Evolutionary conservation across 169 alveolate genomes (phyloP), one percentile per base, ranked within the genome.

Genomic region (Plasmodium yoelii): DNA sequence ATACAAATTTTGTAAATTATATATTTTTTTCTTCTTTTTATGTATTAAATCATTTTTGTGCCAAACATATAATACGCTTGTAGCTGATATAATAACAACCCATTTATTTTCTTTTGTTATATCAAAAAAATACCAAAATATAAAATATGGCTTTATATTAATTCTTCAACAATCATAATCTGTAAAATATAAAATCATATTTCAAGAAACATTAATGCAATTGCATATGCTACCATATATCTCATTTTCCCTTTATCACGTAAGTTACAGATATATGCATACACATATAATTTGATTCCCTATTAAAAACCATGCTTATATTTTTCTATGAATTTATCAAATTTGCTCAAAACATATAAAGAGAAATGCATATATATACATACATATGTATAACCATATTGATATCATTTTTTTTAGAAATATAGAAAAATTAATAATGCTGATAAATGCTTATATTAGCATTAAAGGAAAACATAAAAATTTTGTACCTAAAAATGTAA

Each of bases 381-480:
- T 10, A 26, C 7, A 63, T 26, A 63, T 65, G 49, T 39, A 64
- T 19, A 42, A 73, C 28, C 26, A 28, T 73, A 7, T 26, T 49
- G 42, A 34, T 34, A 34, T 34, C 4, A 34, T 19, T 49, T 49
- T 69, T 8, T 12, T 46, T 34, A 19, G 57, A 19, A 57, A 13
- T 12, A 51, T 34, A 13, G 72, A 7, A 61, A 65, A 65, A 12
- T 74, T 60, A 60, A 82, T 82, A 53, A 82, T 82, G 90, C 61
- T 82, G 61, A 65, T 53, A 53, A 82, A 65, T 53, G 80, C 80
- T 19, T 82, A 82, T 53, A 82, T 82, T 80, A 73, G 56, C 34
- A 67, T 82, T 61, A 82, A 65, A 71, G 68, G 90, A 53, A 82
- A 56, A 65, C 84, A 82, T 47, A 53, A 55, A 46, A 82, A 82